Conservation (phyloP, 2,329 filamentous ascomycete species). For the Botryotinia convoluta region DNA sequence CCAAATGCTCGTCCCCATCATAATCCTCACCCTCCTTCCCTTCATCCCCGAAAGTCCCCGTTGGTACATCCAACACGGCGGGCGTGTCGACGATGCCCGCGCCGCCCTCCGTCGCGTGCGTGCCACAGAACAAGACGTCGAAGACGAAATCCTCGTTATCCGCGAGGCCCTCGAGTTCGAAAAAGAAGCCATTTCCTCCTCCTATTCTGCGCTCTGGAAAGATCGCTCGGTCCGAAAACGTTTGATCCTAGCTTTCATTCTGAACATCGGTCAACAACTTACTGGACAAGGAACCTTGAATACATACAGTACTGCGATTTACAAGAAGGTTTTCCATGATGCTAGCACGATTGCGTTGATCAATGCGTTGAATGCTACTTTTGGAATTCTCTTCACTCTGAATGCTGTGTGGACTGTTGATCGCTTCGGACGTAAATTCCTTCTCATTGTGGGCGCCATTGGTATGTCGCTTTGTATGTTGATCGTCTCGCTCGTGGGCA, state of each 20-base stretch:
- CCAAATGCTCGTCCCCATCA: slow-evolving; percentile 63
- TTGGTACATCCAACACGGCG: slow-evolving; percentile 61
- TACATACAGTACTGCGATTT: slow-evolving; percentile 68
- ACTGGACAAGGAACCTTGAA: slow-evolving; percentile 65
- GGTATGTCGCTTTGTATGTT: slow-evolving; percentile 71
- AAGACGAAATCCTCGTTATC: slow-evolving; percentile 63
- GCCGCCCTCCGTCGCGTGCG: slow-evolving; percentile 58
- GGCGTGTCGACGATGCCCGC: slow-evolving; percentile 51
- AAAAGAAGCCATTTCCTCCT: slow-evolving; percentile 62
- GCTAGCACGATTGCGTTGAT: slow-evolving; percentile 63
- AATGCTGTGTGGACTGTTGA: slow-evolving; percentile 72
- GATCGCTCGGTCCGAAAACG: slow-evolving; percentile 67
- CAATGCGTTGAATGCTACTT: slow-evolving; percentile 71
- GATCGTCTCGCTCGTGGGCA: slow-evolving; percentile 55
- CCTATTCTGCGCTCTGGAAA: slow-evolving; percentile 66
- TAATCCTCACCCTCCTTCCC: slow-evolving; percentile 61
- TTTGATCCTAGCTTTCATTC: slow-evolving; percentile 60
- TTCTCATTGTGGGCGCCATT: slow-evolving; percentile 64
- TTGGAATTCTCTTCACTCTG: slow-evolving; percentile 68
- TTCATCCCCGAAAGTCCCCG: slow-evolving; percentile 67
- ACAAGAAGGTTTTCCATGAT: slow-evolving; percentile 65
- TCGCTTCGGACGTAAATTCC: slow-evolving; percentile 65
- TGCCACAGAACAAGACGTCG: slow-evolving; percentile 50
- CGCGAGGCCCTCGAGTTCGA: slow-evolving; percentile 69
- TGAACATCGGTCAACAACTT: slow-evolving; percentile 70